These are phyloP conservation scores for Lepidopterella palustris DNA, from an alignment of 495 filamentous ascomycete genomes.

Conservation along the genomic window DNA sequence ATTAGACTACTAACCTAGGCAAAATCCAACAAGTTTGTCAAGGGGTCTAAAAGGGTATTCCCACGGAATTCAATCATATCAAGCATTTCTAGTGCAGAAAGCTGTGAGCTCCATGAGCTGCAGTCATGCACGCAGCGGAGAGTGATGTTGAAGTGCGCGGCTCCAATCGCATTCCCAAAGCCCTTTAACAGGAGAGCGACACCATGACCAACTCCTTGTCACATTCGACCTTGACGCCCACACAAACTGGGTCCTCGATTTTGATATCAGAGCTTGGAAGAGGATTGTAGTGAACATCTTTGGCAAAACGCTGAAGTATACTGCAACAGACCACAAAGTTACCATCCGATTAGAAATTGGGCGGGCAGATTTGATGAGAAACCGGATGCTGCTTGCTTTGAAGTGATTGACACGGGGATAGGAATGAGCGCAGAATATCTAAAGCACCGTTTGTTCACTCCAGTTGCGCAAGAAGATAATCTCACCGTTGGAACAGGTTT, in stretches of 20 bases:
- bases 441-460: not conserved
- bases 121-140: too few species aligned
- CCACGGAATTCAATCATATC: not conserved
- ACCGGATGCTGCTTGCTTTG: not conserved
- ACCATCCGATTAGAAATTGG: not conserved
- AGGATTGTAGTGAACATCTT: not conserved
- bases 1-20: not conserved
- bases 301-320: conserved; percentile 1
- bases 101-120: too few species aligned
- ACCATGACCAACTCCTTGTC: not conserved
- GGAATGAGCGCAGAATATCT: not conserved
- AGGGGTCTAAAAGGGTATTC: not conserved
- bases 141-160: too few species aligned
- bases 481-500: not conserved
- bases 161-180: too few species aligned
- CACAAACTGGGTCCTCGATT: not conserved
- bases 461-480: not conserved
- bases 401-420: not conserved
- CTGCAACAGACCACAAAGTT: not conserved
- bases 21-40: not conserved
- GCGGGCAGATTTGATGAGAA: not conserved
- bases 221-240: not conserved
- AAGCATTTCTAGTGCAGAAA: not conserved
- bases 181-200: not conserved
- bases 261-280: not conserved